Evolutionary conservation across 2,329 filamentous ascomycete species (phyloP).

Genomic region (Aspergillus novofumigatus): DNA sequence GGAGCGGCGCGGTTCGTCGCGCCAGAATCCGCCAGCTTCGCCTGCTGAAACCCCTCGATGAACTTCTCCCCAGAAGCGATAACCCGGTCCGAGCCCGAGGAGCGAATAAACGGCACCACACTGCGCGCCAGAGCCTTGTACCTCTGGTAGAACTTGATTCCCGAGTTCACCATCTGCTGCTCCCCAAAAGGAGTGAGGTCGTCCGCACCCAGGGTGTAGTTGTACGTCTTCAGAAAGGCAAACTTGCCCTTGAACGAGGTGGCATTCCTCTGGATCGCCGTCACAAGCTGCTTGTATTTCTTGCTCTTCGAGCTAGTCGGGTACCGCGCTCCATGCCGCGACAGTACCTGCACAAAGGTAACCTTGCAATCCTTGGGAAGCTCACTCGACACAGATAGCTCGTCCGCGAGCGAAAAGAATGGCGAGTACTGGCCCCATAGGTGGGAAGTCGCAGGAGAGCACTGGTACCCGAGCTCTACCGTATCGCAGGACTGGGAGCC

Average conservation of each 20-base stretch:
- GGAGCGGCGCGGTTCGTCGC: constrained; percentile 48
- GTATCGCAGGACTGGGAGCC: constrained; percentile 46
- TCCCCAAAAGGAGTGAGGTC: constrained; percentile 65
- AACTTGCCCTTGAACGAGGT: constrained; percentile 58
- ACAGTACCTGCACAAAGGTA: constrained; percentile 76
- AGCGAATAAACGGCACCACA: constrained; percentile 65
- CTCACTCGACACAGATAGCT: constrained; percentile 58
- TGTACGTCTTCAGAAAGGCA: constrained; percentile 67
- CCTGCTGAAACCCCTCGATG: constrained; percentile 66
- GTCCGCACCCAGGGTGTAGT: constrained; percentile 67
- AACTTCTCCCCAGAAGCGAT: constrained; percentile 72
- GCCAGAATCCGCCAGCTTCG: constrained; percentile 43
- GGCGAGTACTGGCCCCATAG: constrained; percentile 87
- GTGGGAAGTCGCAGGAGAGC: constrained; percentile 58
- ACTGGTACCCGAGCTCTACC: constrained; percentile 57
- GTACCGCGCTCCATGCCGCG: constrained; percentile 78
- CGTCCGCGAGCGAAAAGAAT: constrained; percentile 63
- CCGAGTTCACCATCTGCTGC: constrained; percentile 69
- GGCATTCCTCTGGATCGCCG: constrained; percentile 59
- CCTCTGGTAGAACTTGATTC: constrained; percentile 68
- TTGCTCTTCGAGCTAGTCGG: constrained; percentile 67
- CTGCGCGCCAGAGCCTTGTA: constrained; percentile 61
- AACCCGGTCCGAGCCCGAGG: constrained; percentile 66
- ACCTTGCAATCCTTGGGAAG: constrained; percentile 66
- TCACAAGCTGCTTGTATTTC: constrained; percentile 60